Evolutionary conservation across 2,329 filamentous ascomycete species (phyloP), one percentile per base, ranked within the genome.

Genomic region (Penicillium psychrosexuale): DNA sequence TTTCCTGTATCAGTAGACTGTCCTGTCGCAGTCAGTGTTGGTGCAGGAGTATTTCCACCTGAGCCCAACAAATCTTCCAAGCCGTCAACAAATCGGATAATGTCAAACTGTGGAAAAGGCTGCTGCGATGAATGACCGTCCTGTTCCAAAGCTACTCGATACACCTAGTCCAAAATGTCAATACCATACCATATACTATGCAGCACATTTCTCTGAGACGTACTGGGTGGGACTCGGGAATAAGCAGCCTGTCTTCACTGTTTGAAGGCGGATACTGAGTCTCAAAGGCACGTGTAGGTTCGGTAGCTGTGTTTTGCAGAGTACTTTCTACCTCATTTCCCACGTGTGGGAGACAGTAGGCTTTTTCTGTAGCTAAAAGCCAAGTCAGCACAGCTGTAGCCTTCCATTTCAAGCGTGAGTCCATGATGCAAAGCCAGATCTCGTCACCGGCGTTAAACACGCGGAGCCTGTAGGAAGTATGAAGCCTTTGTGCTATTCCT

Each of bases 251-350:
- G 17, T 60, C 61, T n/a, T 58, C 60, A 19, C 60, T 39, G 19
- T 64, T 62, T 3, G 55, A 50, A 3, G 72, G 71, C n/a, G 72
- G 72, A 58, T 72, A 74, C n/a, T 73, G 68, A 5, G 72, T 74
- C 44, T 65, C 63, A 45, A 70, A 68, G 13, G 64, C 50, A 15
- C 51, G 53, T 12, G 62, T 51, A 13, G 51, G 43, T 24, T 58
- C 17, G 33, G 60, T 54, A 34, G 61, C 53, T 36, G 64, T 61
- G 15, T 36, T 36, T 13, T 56, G 39, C 39, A 61, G 49, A 31
- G 58, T 47, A 12, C 47, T n/a, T 31, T 59, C 56, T 19, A 55
- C 51, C n/a, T 11, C 37, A 44, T 37, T 59, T 30, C 54, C 57
- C 33, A 55, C 50, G n/a, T 49, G 60, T 1, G 71, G 71, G 30